Conservation (phyloP, 169 alveolate genomes). For the Eimeria maxima region DNA sequence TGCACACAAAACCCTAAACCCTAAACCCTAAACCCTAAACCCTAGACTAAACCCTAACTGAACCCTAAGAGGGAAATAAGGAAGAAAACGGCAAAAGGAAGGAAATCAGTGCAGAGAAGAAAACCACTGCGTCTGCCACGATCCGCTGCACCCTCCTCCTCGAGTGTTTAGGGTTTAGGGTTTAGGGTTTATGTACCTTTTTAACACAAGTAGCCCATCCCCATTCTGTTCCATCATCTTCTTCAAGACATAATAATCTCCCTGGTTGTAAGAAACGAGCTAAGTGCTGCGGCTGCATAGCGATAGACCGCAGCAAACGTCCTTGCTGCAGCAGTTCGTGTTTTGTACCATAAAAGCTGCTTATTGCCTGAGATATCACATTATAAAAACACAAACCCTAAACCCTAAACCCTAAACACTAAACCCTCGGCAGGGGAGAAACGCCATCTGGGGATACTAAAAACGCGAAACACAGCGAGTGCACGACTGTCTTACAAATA, state of each 20-base stretch:
- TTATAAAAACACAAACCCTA: no score
- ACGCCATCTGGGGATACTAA: no score
- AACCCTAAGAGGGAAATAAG: no score
- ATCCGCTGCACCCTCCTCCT: no score
- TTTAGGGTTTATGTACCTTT: conserved; percentile 16
- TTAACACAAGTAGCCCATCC: conserved; percentile 86
- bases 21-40: conserved; percentile 19
- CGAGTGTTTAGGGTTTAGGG: background rate
- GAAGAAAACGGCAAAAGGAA: background rate
- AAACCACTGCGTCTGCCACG: no score
- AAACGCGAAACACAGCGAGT: no score
- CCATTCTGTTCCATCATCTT: conserved; percentile 86
- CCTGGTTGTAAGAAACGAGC: conserved; percentile 88
- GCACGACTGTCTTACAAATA: no score
- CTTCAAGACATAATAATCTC: conserved; percentile 87
- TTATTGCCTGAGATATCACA: no score
- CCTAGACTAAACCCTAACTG: no score
- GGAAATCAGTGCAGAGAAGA: background rate
- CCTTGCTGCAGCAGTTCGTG: conserved; percentile 67
- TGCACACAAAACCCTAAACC: conserved; percentile 33
- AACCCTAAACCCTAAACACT: no score
- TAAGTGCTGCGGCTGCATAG: conserved; percentile 55
- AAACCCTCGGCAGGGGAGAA: no score
- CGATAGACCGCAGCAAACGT: conserved; percentile 38
- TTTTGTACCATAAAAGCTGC: conserved; percentile 57